Evolutionary conservation across 352 stramenopile species (phyloP).

Genomic region (Saprolegnia parasitica): DNA sequence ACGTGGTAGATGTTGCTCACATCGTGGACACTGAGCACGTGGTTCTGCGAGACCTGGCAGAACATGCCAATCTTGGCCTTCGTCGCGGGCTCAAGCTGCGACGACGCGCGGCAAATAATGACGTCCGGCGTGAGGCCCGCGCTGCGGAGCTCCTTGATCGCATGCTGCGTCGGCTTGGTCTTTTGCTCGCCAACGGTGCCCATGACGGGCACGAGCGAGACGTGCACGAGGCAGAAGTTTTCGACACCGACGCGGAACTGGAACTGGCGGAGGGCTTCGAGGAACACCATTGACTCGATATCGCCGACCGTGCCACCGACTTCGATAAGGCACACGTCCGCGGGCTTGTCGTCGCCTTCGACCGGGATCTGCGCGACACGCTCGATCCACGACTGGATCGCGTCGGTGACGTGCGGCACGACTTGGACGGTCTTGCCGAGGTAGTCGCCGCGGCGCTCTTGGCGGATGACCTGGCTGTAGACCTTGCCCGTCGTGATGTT

Average conservation of each 20-base stretch:
- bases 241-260: constrained; percentile 96
- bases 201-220: constrained; percentile 97
- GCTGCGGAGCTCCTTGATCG: constrained; percentile 96
- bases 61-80: constrained; percentile 98
- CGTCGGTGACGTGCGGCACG: constrained; percentile 94
- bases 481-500: constrained; percentile 99
- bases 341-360: constrained; percentile 61
- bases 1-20: constrained; percentile 99
- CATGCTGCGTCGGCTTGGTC: constrained; percentile 99
- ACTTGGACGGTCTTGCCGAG: constrained; percentile 99
- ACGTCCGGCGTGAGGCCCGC: constrained; percentile 95
- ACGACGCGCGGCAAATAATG: constrained; percentile 94
- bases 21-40: constrained; percentile 98
- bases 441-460: constrained; percentile 96
- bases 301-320: constrained; percentile 99
- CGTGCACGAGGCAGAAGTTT: constrained; percentile 99
- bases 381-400: constrained; percentile 97
- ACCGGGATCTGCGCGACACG: constrained; percentile 94
- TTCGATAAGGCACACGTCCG: constrained; percentile 99
- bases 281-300: constrained; percentile 99
- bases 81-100: constrained; percentile 90
- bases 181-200: constrained; percentile 99
- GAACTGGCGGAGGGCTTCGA: constrained; percentile 99
- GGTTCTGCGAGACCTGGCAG: constrained; percentile 93
- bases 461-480: constrained; percentile 95